Percentiles rank a stretch among this genome's conserved stretches.
These are phyloP conservation scores for Allantophomopsis lycopodina DNA, from an alignment of 2,329 filamentous ascomycete species.

Conservation along the genomic window DNA sequence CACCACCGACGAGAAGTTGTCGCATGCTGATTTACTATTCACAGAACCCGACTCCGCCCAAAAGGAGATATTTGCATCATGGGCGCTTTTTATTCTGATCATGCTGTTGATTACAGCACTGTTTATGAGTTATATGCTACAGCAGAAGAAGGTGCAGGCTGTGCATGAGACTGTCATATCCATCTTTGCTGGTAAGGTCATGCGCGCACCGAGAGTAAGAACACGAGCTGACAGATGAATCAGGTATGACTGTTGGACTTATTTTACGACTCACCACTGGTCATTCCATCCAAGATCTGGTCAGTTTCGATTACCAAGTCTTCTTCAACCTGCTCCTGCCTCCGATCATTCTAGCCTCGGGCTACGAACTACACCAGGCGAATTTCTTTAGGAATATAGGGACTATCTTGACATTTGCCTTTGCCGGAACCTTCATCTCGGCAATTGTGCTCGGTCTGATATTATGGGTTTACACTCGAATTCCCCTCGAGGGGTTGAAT, in stretches of 20 bases:
- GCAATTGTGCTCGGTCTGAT: conserved; percentile 87
- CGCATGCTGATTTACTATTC: conserved; percentile 8
- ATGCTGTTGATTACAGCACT: conserved; percentile 86
- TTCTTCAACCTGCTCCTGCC: conserved; percentile 99
- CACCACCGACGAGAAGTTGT: background rate
- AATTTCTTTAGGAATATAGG: conserved; percentile 99
- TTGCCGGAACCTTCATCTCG: conserved; percentile 92
- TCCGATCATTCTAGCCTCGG: conserved; percentile 92
- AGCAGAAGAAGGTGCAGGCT: conserved; percentile 93
- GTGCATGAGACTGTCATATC: conserved; percentile 97
- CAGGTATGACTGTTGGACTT: conserved; percentile 90
- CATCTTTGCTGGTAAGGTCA: conserved; percentile 73
- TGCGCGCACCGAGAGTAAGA: no score
- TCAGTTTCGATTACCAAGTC: conserved; percentile 97
- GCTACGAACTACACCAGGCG: conserved; percentile 93
- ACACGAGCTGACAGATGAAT: background rate
- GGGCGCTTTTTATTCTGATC: conserved; percentile 95
- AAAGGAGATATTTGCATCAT: conserved; percentile 91
- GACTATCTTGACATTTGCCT: conserved; percentile 93
- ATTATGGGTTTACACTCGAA: conserved; percentile 75
- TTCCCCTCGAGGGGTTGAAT: conserved; percentile 72
- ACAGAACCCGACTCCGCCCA: conserved; percentile 65
- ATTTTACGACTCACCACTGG: conserved; percentile 71
- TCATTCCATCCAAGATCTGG: conserved; percentile 74
- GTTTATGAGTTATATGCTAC: conserved; percentile 92